Conservation (phyloP, 345 rosid genomes). For the Dipteronia sinensis region DNA sequence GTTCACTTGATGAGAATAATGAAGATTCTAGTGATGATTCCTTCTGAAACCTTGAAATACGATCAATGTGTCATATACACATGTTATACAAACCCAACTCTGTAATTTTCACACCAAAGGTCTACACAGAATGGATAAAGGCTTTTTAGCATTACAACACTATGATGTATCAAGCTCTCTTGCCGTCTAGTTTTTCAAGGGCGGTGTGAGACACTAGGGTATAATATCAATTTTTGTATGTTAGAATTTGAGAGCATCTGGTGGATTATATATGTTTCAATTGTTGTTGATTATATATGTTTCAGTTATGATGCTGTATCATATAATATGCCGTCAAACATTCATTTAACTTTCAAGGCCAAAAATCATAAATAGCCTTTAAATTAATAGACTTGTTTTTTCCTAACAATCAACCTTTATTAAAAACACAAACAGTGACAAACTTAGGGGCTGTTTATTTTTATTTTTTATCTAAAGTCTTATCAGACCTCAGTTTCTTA, state of each 20-base stretch:
- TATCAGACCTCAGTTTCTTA: too few species aligned
- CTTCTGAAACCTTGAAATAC: conserved; percentile 5
- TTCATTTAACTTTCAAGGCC: too few species aligned
- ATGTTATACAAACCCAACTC: background rate
- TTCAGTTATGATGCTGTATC: background rate
- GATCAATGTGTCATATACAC: background rate
- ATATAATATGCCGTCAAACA: background rate
- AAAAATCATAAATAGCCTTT: too few species aligned
- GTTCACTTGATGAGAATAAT: conserved; percentile 8
- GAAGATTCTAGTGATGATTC: background rate
- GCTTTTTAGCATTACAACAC: background rate
- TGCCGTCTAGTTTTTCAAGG: conserved; percentile 22
- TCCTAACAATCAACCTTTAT: too few species aligned
- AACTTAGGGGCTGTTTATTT: too few species aligned
- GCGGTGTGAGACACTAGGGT: background rate
- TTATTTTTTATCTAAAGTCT: too few species aligned
- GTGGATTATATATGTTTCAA: background rate
- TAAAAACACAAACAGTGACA: too few species aligned
- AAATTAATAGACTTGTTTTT: too few species aligned
- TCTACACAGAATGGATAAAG: background rate
- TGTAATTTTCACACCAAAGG: background rate
- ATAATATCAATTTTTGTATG: conserved; percentile 24
- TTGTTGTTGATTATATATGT: background rate
- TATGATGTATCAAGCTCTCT: conserved; percentile 8
- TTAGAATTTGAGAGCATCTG: background rate